Evolutionary conservation across 805 yeast species (phyloP).

Genomic region (Candida golubevii): DNA sequence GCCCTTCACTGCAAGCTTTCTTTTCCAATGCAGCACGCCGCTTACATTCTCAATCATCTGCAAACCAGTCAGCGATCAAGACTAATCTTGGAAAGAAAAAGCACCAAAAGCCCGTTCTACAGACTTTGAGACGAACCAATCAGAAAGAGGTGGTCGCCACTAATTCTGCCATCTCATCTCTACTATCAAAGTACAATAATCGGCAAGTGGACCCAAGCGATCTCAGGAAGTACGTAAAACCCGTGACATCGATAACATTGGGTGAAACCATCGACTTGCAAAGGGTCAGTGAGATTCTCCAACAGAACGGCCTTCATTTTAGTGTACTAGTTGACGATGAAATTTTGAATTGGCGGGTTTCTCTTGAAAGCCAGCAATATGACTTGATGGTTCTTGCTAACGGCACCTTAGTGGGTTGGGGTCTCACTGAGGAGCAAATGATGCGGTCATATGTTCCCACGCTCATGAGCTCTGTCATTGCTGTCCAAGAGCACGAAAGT

Average conservation of each 20-base stretch:
- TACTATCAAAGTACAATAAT: constrained; percentile 14
- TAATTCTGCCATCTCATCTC: constrained; percentile 13
- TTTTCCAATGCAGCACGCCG: too few species aligned
- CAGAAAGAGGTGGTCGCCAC: constrained; percentile 21
- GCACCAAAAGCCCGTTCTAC: constrained; percentile 8
- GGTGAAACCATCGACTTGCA: constrained; percentile 68
- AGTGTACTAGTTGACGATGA: constrained; percentile 56
- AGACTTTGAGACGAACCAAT: constrained; percentile 18
- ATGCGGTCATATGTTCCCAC: constrained; percentile 47
- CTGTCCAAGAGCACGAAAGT: constrained; percentile 52
- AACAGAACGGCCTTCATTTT: constrained; percentile 21
- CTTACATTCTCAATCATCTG: too few species aligned
- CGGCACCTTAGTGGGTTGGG: constrained; percentile 87
- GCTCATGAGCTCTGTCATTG: constrained; percentile 41
- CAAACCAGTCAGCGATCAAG: too few species aligned
- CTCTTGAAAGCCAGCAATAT: constrained; percentile 24
- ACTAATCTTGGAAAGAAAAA: constrained; percentile 4
- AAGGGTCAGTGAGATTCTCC: constrained; percentile 34
- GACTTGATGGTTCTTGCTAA: constrained; percentile 69
- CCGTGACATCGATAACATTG: constrained; percentile 67
- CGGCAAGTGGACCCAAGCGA: constrained; percentile 19
- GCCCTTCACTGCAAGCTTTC: too few species aligned
- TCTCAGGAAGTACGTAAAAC: constrained; percentile 27
- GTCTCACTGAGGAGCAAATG: constrained; percentile 54
- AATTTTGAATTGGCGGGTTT: constrained; percentile 47